Conservation (phyloP, 2,329 filamentous ascomycete species). For the Trichoderma breve region DNA sequence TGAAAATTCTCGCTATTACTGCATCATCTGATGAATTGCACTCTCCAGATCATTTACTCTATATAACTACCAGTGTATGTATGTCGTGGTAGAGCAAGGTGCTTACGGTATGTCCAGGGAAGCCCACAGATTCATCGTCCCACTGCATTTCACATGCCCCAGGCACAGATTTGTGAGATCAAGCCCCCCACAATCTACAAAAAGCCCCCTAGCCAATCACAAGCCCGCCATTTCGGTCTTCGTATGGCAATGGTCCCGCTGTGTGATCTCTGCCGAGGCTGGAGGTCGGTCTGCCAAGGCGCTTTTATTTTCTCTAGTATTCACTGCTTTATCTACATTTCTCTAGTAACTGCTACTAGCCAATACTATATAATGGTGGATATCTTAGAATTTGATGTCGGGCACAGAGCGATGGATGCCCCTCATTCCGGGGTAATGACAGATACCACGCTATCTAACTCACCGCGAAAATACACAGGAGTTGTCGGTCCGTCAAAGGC, state of each 20-base stretch:
- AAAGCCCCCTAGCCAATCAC: background rate
- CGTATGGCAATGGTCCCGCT: background rate
- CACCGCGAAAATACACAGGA: background rate
- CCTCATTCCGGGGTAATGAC: background rate
- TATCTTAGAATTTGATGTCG: background rate
- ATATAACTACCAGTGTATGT: background rate
- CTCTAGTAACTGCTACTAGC: background rate
- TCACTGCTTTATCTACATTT: background rate
- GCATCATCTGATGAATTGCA: background rate
- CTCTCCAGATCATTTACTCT: background rate
- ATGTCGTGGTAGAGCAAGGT: background rate
- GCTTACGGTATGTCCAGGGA: background rate
- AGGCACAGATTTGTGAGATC: background rate
- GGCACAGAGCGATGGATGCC: background rate
- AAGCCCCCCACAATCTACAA: background rate
- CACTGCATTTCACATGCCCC: background rate
- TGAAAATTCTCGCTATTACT: background rate
- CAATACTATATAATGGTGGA: background rate
- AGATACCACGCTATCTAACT: background rate
- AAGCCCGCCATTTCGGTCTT: background rate
- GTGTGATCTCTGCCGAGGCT: constrained; percentile 2
- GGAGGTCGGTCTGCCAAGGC: background rate
- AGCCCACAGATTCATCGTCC: background rate
- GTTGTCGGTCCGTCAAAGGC: background rate
- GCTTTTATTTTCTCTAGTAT: background rate